These are phyloP conservation scores for Yamadazyma sp. DNA, from an alignment of 1,139 yeast genomes.

Conservation along the genomic window DNA sequence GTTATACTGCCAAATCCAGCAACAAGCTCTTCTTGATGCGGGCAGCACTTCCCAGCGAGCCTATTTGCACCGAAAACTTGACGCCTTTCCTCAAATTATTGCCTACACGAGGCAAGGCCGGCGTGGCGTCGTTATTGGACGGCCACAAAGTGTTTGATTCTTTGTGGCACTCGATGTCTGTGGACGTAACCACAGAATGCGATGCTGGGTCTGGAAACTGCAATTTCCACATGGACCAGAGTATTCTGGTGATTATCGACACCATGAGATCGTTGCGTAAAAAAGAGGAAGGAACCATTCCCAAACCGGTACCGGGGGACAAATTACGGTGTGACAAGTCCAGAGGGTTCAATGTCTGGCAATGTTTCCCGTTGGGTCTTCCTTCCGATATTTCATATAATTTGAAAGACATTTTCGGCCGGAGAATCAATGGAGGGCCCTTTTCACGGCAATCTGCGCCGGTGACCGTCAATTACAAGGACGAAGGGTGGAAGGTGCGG, in stretches of 20 bases:
- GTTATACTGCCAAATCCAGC: slow-evolving; percentile 23
- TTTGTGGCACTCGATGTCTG: slow-evolving; percentile 91
- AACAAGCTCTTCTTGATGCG: slow-evolving; percentile 59
- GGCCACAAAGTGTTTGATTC: slow-evolving; percentile 97
- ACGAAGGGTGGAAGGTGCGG: slow-evolving; percentile 48
- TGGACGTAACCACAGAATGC: slow-evolving; percentile 72
- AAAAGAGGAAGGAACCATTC: slow-evolving; percentile 62
- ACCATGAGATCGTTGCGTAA: slow-evolving; percentile 67
- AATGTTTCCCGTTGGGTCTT: slow-evolving; percentile 76
- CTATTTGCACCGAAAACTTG: slow-evolving; percentile 94
- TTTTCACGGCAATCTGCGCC: slow-evolving; percentile 37
- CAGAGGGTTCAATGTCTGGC: slow-evolving; percentile 59
- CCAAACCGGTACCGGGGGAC: slow-evolving; percentile 72
- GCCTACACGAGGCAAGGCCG: slow-evolving; percentile 92
- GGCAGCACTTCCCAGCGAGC: slow-evolving; percentile 93
- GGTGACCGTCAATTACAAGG: slow-evolving; percentile 45
- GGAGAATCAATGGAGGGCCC: slow-evolving; percentile 62
- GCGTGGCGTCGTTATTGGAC: slow-evolving; percentile 79
- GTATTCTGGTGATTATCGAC: slow-evolving; percentile 74
- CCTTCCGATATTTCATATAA: slow-evolving; percentile 53
- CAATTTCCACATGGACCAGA: slow-evolving; percentile 59
- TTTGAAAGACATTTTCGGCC: slow-evolving; percentile 69
- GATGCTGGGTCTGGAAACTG: slow-evolving; percentile 34
- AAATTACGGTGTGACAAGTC: slow-evolving; percentile 68
- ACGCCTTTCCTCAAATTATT: slow-evolving; percentile 89